phyloP scores from a whole-genome alignment of 257 asterid species.

The Solanum paucissectum region DNA sequence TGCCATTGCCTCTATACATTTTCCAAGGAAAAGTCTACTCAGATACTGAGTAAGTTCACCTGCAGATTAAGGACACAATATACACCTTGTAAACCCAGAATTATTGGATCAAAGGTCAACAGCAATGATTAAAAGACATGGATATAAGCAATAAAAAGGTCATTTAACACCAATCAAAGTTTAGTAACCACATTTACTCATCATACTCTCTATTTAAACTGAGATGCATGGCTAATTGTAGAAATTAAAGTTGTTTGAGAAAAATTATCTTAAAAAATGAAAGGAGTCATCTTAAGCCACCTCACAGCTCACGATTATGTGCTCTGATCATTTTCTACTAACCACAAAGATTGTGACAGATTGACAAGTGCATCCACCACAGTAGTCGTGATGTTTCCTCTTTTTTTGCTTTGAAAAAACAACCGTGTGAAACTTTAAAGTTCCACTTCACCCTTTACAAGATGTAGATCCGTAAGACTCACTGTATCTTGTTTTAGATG shows the following conservation, averaged over 20 bases:
- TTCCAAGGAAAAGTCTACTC: background rate
- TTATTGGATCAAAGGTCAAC: background rate
- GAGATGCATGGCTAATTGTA: background rate
- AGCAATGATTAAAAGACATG: background rate
- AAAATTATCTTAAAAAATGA: background rate
- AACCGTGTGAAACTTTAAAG: background rate
- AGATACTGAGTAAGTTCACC: background rate
- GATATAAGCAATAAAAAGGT: background rate
- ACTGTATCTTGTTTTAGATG: background rate
- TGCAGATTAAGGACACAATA: background rate
- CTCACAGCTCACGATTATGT: background rate
- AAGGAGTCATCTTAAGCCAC: background rate
- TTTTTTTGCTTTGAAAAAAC: background rate
- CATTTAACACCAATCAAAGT: background rate
- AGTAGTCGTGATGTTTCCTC: background rate
- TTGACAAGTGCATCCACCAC: background rate
- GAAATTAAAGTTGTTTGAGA: background rate
- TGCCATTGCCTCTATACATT: conserved; percentile 62
- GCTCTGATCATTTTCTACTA: background rate
- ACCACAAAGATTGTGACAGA: background rate
- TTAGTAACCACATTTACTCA: background rate
- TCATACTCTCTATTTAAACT: background rate
- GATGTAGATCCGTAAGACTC: background rate
- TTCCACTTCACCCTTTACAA: background rate
- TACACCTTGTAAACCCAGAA: background rate